Evolutionary conservation across 306 rosid species (phyloP).

Genomic region (Lagenaria siceraria): DNA sequence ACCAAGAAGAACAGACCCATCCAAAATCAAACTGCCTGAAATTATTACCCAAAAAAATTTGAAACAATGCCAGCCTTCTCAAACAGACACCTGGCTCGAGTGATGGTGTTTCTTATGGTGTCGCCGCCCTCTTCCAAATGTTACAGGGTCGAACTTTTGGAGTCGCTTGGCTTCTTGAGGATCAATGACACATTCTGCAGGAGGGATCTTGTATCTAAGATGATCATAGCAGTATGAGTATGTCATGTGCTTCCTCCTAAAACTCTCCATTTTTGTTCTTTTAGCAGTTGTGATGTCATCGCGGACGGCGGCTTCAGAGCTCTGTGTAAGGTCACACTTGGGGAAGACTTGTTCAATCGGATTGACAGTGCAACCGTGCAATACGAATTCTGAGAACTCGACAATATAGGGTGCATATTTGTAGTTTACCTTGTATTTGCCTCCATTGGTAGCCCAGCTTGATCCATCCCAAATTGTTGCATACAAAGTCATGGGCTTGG

Average conservation of each 20-base stretch:
- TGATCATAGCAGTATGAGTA: constrained; percentile 84
- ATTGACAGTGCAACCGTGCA: constrained; percentile 83
- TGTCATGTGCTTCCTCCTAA: constrained; percentile 77
- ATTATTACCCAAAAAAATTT: background rate
- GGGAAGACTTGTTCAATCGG: constrained; percentile 41
- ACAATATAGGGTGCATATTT: constrained; percentile 77
- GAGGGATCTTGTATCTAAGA: constrained; percentile 46
- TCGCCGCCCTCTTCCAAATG: constrained; percentile 54
- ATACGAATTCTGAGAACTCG: constrained; percentile 56
- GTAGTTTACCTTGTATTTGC: constrained; percentile 80
- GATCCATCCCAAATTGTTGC: constrained; percentile 99
- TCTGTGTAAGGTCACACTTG: constrained; percentile 36
- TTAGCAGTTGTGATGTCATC: constrained; percentile 25
- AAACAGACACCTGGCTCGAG: constrained; percentile 12
- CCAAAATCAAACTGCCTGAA: background rate
- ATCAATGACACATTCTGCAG: constrained; percentile 55
- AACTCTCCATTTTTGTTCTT: constrained; percentile 45
- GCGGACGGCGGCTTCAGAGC: constrained; percentile 25
- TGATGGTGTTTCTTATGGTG: constrained; percentile 44
- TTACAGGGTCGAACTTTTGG: constrained; percentile 51
- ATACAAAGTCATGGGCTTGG: constrained; percentile 88
- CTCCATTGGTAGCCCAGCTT: constrained; percentile 95
- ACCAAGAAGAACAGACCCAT: background rate
- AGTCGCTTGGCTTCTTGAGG: constrained; percentile 59
- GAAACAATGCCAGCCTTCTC: background rate